Evolutionary conservation across 169 alveolate species (phyloP).

Genomic region (Plasmodium relictum): DNA sequence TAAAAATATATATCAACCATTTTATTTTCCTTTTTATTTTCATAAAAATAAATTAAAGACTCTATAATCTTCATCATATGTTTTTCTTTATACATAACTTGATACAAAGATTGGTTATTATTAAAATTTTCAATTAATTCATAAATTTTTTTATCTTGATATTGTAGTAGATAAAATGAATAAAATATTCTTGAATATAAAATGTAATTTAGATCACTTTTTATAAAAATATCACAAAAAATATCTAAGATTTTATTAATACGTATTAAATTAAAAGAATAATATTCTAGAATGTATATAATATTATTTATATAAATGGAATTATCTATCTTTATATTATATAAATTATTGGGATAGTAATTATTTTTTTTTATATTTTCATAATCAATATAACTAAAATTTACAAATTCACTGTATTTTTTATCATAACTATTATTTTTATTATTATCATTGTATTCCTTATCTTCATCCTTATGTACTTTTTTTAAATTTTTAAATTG

Average conservation of each 20-base stretch:
- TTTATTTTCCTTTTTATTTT: conserved; percentile 24
- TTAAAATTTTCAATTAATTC: conserved; percentile 41
- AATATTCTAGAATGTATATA: conserved; percentile 71
- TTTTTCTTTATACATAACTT: conserved; percentile 73
- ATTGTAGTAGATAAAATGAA: conserved; percentile 55
- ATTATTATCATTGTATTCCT: conserved; percentile 5
- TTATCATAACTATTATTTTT: conserved; percentile 8
- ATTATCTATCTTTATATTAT: conserved; percentile 52
- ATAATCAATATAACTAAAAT: conserved; percentile 76
- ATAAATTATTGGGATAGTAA: conserved; percentile 63
- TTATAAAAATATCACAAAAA: conserved; percentile 71
- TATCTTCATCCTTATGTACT: conserved; percentile 8
- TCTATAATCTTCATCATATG: conserved; percentile 37
- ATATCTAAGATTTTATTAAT: conserved; percentile 21
- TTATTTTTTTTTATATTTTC: conserved; percentile 75
- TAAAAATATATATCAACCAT: conserved; percentile 46
- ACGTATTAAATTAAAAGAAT: conserved; percentile 58
- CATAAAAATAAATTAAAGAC: conserved; percentile 59
- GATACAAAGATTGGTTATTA: conserved; percentile 41
- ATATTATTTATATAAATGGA: conserved; percentile 65
- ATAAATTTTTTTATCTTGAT: conserved; percentile 22
- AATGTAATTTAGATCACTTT: conserved; percentile 49
- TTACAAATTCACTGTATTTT: conserved; percentile 34
- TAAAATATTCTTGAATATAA: conserved; percentile 75
- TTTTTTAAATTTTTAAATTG: conserved; percentile 25